Evolutionary conservation across 164 flowering plant species (phyloP), one percentile per base, ranked within the genome.

Genomic region (Stephania cephalantha): DNA sequence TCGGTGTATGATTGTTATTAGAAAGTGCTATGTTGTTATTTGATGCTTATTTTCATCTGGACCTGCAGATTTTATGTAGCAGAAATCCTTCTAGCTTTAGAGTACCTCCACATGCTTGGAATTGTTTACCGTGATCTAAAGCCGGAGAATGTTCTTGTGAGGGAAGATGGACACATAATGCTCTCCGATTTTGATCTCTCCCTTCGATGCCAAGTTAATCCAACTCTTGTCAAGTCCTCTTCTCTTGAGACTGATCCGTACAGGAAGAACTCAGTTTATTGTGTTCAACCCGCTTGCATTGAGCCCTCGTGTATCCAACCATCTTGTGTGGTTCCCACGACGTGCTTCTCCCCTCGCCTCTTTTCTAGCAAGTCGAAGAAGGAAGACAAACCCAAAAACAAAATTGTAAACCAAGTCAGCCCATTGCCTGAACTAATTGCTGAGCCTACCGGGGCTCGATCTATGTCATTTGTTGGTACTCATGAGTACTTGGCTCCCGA

Each of bases 131-230:
- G 94, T 77, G 97, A 93, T 74, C 95, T 91, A 29, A 93, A 93
- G 86, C 98, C 98, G 0, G 97, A 93, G 76, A 93, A 93, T 80
- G 95, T 93, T n/a, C 91, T 93, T 9, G 95, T 93, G 68, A 84
- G 97, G 81, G 98, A 93, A 31, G 97, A 91, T 72, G 98, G 98
- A 11, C 98, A 93, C 77, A 90, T 93, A 72, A 93, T 93, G 98
- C 95, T 93, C 61, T 90, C 93, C 0, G 97, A 93, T 77, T 91
- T 93, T 77, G 98, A 93, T 74, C 97, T 93, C 65, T 93, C 97
- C 35, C 91, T 93, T 42, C 90, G 96, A 15, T 93, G 98, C 79
- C 71, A 88, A 8, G 93, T 90, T 4, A 91, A 88, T 78, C 98
- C 96, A 13, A 93, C 96, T 68, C 90, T 93, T 5, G 88, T 91